Evolutionary conservation across 73 alveolate genomes (phyloP), one percentile per base, ranked within the genome.

Genomic region (Paramecium octaurelia): DNA sequence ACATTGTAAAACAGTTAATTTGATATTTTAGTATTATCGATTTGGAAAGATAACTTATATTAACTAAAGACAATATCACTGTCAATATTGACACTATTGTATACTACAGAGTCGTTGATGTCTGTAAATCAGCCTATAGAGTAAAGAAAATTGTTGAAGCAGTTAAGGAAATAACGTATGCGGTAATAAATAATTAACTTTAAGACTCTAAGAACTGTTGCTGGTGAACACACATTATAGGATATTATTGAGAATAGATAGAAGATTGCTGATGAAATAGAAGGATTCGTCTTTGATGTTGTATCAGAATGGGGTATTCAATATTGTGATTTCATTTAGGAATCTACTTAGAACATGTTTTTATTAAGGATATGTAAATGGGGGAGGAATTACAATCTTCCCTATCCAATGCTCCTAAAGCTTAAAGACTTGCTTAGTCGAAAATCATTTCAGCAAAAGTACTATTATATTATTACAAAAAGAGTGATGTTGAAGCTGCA

Each of bases 401-500:
- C 43, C 46, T 89, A 40, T 89, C 94, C 16, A 89, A 70, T 64
- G 94, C 88, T 21, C 94, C 94, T 40, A 83, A 70, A 34, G 70
- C 92, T 24, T 44, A 71, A 70, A 89, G 88, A 27, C 20, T 70
- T 27, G 94, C 94, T 27, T 84, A 89, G 34, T 70, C 92, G 0
- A 89, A 89, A 73, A 83, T 89, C 10, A 89, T 89, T 27, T 89
- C 94, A 21, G 86, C 94, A 10, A 89, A 89, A 24, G 86, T 73
- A 36, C 0, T 35, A 40, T 73, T 29, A 24, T 73, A 20, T 73
- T 27, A 27, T 14, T 31, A 73, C 35, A 8, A 36, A 1, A 14
- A 73, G 87, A 36, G 88, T 71, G 94, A 89, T 73, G 94, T 89
- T 6, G 94, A 89, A 70, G 88, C 85, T 27, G 94, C 94, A 23